Base-by-base conservation (phyloP, 257 asterid genomes). In the Solanum dulcamara region DNA sequence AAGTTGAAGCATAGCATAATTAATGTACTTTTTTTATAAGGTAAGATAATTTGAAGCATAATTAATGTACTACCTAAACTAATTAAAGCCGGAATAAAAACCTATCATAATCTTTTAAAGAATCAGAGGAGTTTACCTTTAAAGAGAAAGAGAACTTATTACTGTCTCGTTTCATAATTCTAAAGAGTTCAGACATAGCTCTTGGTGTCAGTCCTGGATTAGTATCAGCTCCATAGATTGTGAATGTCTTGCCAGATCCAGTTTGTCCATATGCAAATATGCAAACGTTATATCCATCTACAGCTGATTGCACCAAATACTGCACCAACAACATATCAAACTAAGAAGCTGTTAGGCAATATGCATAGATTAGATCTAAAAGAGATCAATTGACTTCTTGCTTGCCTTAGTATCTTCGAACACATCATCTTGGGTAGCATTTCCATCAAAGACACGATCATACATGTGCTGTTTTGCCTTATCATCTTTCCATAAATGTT, bases 251-350 rank as follows among this genome's bases (percentile, higher is more conserved):
- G 86, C 99, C 99, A 8, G 99, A 97, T 74, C 99, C 99, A 85
- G 99, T 97, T 93, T 97, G 99, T 4, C 99, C 99, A 51, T 97
- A 97, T 15, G 99, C 99, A 90, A 97, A 97, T 85, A 97, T 94
- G 90, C 99, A 97, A 9, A 97, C 98, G 33, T 95, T 97, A 88
- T 86, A 97, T 74, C 99, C 99, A 93, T 97, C 99, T 59, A 94
- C 92, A 64, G 99, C 98, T 80, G 99, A 97, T 91, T 97, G 99
- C 79, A 97, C 94, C 91, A 97, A 91, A 87, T 94, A 94, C 99
- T 97, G 92, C 92, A 92, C 75, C 79, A 81, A 48, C 33, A 71
- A 66, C 59, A 86, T 37, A 28, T 22, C 64, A 22, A 84, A 75
- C 22, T 38, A 35, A 74, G 35, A 86, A 83, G 68, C 13, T 40